Conservation (phyloP, 257 asterid species). For the Pogostemon cablin region DNA sequence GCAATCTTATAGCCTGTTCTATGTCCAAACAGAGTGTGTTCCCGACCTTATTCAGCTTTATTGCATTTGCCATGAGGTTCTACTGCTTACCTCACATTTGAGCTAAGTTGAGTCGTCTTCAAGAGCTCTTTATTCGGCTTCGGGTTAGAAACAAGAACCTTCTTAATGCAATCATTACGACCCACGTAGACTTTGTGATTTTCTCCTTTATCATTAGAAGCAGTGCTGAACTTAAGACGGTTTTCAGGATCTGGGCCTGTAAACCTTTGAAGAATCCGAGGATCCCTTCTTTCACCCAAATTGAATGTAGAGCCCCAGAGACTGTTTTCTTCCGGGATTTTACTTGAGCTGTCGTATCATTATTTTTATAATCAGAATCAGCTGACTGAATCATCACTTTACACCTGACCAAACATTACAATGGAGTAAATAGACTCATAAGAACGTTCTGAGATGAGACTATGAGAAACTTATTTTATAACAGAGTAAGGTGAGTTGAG, state of each 20-base stretch:
- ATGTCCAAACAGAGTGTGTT: slow-evolving; percentile 4
- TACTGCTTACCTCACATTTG: slow-evolving; percentile 11
- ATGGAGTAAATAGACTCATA: not conserved
- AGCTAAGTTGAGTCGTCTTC: slow-evolving; percentile 21
- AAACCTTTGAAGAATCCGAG: slow-evolving; percentile 85
- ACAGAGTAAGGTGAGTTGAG: not conserved
- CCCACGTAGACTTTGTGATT: slow-evolving; percentile 82
- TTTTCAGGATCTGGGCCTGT: slow-evolving; percentile 84
- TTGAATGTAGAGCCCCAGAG: slow-evolving; percentile 52
- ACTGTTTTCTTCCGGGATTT: slow-evolving; percentile 63
- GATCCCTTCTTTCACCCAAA: slow-evolving; percentile 78
- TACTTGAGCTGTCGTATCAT: slow-evolving; percentile 30
- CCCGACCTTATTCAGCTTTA: slow-evolving; percentile 12
- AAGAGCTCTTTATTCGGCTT: slow-evolving; percentile 62
- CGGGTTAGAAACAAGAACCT: slow-evolving; percentile 53
- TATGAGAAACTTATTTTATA: not conserved
- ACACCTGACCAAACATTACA: slow-evolving; percentile 51
- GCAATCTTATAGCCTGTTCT: not conserved
- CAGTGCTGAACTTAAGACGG: slow-evolving; percentile 84
- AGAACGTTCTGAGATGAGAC: not conserved
- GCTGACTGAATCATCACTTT: slow-evolving; percentile 90
- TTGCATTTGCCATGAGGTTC: slow-evolving; percentile 21
- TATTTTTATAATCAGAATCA: slow-evolving; percentile 52
- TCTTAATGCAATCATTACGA: slow-evolving; percentile 59
- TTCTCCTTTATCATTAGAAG: slow-evolving; percentile 89